Evolutionary conservation across 106 monocot species (phyloP).

Genomic region (Chionographis japonica): DNA sequence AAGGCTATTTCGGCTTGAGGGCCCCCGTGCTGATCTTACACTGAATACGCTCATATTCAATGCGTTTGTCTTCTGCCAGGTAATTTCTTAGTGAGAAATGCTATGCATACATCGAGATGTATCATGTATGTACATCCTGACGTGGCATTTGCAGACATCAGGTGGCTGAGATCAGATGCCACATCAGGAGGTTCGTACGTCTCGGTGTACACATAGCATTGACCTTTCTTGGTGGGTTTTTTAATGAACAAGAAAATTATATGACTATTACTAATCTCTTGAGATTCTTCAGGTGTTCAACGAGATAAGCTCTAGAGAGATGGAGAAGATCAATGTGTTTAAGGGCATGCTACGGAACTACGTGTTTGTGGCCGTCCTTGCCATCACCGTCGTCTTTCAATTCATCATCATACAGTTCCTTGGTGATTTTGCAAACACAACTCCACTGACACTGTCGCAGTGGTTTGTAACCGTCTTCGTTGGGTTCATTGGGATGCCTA

Average conservation of each 20-base stretch:
- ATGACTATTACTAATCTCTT: not conserved
- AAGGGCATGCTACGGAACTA: constrained; percentile 31
- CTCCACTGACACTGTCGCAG: constrained; percentile 36
- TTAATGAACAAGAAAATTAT: too few species aligned
- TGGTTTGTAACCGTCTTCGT: constrained; percentile 43
- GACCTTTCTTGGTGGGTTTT: too few species aligned
- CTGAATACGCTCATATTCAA: constrained; percentile 70
- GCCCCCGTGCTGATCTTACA: constrained; percentile 26
- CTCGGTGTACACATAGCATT: too few species aligned
- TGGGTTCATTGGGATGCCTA: constrained; percentile 62
- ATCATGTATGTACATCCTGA: too few species aligned
- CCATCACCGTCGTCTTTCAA: constrained; percentile 35
- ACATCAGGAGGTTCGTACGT: too few species aligned
- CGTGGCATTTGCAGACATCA: too few species aligned
- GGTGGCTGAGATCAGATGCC: too few species aligned
- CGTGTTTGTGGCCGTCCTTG: constrained; percentile 32
- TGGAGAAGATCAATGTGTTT: constrained; percentile 45
- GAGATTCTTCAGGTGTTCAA: constrained; percentile 33
- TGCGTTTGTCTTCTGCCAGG: constrained; percentile 74
- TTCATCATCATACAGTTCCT: constrained; percentile 40
- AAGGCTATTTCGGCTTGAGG: constrained; percentile 32
- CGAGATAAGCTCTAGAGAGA: constrained; percentile 47
- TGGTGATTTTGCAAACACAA: constrained; percentile 51
- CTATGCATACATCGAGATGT: too few species aligned
- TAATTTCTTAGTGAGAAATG: constrained; percentile 5